Percentiles rank a stretch among this genome's conserved stretches.
Conservation (phyloP, 768 basidiomycete genomes). For the Boletus vermiculosoides region DNA sequence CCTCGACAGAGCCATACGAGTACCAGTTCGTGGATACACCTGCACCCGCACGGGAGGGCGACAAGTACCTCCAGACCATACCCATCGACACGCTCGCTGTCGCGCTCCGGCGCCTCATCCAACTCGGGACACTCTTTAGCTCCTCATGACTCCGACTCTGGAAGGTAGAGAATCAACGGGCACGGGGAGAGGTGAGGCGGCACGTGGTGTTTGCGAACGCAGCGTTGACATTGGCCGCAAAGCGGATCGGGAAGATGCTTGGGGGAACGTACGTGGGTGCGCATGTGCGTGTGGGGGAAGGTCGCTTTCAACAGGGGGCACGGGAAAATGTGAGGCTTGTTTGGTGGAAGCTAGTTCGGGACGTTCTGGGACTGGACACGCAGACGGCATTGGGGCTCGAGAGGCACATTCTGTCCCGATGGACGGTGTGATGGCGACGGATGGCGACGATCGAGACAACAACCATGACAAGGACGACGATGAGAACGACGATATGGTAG, state of each 20-base stretch:
- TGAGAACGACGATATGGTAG: not conserved
- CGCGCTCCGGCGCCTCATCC: conserved; percentile 38
- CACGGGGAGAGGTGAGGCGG: conserved; percentile 49
- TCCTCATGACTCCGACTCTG: conserved; percentile 70
- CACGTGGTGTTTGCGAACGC: conserved; percentile 58
- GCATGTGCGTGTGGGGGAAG: conserved; percentile 71
- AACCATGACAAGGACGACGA: not conserved
- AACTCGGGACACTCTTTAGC: conserved; percentile 78
- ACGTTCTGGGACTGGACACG: conserved; percentile 38
- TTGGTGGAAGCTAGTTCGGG: no score
- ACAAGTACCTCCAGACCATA: conserved; percentile 3
- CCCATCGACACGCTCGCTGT: conserved; percentile 13
- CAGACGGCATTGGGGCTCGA: conserved; percentile 37
- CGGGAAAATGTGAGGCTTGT: conserved; percentile 42
- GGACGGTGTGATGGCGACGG: not conserved
- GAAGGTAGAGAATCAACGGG: conserved; percentile 61
- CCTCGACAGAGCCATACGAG: conserved; percentile 55
- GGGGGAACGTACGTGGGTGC: no score
- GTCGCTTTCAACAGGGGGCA: conserved; percentile 50
- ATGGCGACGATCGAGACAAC: not conserved
- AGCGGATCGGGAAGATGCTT: conserved; percentile 47
- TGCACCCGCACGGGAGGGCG: no score
- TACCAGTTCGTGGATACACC: conserved; percentile 30
- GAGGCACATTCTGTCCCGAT: not conserved
- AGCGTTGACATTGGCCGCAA: conserved; percentile 42